Percentiles rank a stretch among this genome's conserved stretches.
Conservation (phyloP, 352 stramenopile genomes). For the Pythium myriotylum region DNA sequence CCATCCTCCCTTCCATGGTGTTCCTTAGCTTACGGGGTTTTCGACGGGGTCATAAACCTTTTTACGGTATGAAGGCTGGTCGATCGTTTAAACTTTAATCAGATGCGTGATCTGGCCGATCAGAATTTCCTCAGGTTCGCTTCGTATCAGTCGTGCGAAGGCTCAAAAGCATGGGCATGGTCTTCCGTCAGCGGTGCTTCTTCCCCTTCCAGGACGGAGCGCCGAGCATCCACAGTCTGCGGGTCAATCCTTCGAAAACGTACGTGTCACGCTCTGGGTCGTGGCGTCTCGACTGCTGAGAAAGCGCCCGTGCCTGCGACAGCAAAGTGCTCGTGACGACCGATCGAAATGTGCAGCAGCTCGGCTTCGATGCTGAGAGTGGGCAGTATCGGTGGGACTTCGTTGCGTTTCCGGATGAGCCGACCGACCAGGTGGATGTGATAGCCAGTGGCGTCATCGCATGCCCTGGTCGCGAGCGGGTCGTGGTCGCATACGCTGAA, state of each 20-base stretch:
- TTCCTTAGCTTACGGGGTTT: slow-evolving; percentile 15
- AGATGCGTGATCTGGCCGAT: background rate
- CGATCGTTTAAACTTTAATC: slow-evolving; percentile 5
- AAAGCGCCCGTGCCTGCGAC: background rate
- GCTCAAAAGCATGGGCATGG: slow-evolving; percentile 5
- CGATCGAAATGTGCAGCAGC: slow-evolving; percentile 53
- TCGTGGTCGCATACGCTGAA: slow-evolving; percentile 57
- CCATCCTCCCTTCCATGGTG: slow-evolving; percentile 5
- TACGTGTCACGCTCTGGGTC: slow-evolving; percentile 9
- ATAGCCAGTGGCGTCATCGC: slow-evolving; percentile 54
- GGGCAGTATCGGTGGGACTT: slow-evolving; percentile 42
- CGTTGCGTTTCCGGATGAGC: slow-evolving; percentile 34
- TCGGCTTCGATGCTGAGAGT: slow-evolving; percentile 34
- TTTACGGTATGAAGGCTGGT: background rate
- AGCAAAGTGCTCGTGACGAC: slow-evolving; percentile 75
- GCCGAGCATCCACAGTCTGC: slow-evolving; percentile 61
- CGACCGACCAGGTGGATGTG: slow-evolving; percentile 35
- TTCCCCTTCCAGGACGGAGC: slow-evolving; percentile 59
- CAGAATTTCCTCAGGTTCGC: slow-evolving; percentile 5
- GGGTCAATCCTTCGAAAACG: slow-evolving; percentile 35
- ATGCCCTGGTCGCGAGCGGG: slow-evolving; percentile 32
- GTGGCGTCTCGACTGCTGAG: background rate
- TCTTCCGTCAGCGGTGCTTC: slow-evolving; percentile 66
- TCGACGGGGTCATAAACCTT: slow-evolving; percentile 6
- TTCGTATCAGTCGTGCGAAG: background rate